A percentile compares a stretch with the other conserved stretches of the same genome.
Conservation (phyloP, 306 rosid genomes). For the Quercus robur region DNA sequence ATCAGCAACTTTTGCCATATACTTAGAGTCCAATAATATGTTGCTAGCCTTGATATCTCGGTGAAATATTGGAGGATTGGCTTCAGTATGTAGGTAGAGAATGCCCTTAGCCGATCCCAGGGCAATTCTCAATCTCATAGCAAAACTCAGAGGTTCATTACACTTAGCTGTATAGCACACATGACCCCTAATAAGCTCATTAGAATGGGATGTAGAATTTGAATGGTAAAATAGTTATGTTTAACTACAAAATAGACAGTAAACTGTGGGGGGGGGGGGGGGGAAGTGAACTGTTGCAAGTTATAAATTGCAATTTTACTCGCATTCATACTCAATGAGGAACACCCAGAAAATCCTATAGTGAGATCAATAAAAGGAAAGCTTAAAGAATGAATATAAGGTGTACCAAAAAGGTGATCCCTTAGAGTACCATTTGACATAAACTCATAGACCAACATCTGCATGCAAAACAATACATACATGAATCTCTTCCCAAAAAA, state of each 20-base stretch:
- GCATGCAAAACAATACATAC: constrained; percentile 36
- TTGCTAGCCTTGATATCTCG: constrained; percentile 86
- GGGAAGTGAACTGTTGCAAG: no score
- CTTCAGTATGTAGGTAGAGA: constrained; percentile 83
- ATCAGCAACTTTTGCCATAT: constrained; percentile 82
- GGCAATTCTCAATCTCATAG: constrained; percentile 61
- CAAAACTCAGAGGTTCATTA: constrained; percentile 43
- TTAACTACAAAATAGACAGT: no score
- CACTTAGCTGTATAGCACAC: constrained; percentile 40
- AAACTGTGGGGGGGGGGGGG: no score
- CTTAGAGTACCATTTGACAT: constrained; percentile 88
- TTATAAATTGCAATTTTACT: not conserved
- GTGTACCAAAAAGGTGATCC: constrained; percentile 86
- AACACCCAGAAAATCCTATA: not conserved
- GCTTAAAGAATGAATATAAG: constrained; percentile 6
- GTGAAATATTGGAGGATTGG: constrained; percentile 94
- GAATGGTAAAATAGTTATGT: no score
- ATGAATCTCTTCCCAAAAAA: constrained; percentile 13
- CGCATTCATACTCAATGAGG: not conserved
- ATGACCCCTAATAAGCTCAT: not conserved
- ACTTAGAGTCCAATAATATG: constrained; percentile 71
- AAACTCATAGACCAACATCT: constrained; percentile 94
- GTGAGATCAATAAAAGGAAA: constrained; percentile 10
- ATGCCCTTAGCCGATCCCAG: constrained; percentile 81
- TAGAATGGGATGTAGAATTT: no score